Percentiles rank a stretch among this genome's conserved stretches.
Evolutionary conservation across 352 stramenopile genomes (phyloP).

Genomic region (Globisporangium camurandrum): DNA sequence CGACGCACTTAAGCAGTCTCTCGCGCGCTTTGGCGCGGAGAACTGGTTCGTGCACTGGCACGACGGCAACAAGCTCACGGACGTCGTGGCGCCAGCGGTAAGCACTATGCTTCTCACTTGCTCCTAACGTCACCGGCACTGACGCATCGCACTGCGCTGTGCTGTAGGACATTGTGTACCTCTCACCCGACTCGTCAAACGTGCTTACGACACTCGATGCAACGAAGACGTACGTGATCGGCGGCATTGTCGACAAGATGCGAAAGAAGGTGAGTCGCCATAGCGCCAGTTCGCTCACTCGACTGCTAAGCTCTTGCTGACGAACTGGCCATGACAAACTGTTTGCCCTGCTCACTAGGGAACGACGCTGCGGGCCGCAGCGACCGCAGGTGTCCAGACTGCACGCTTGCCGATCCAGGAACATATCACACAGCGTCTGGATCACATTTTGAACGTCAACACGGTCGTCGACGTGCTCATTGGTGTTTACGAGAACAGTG

Average conservation of each 20-base stretch:
- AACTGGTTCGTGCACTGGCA: conserved; percentile 61
- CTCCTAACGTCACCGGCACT: background rate
- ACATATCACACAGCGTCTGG: conserved; percentile 47
- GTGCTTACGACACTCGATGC: conserved; percentile 47
- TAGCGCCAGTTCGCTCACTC: no score
- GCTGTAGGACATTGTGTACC: conserved; percentile 50
- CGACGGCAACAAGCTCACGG: conserved; percentile 20
- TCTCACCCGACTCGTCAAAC: conserved; percentile 68
- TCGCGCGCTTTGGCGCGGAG: conserved; percentile 52
- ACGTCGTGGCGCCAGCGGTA: conserved; percentile 25
- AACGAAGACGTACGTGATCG: conserved; percentile 73
- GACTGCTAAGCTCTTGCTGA: no score
- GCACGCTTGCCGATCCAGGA: conserved; percentile 70
- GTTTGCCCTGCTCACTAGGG: no score
- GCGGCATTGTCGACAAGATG: conserved; percentile 75
- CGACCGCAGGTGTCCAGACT: conserved; percentile 37
- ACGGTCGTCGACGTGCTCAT: conserved; percentile 69
- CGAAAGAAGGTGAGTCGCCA: conserved; percentile 40
- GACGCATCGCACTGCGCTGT: background rate
- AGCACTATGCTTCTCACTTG: conserved; percentile 1
- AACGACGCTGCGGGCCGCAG: conserved; percentile 44
- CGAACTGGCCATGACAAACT: no score
- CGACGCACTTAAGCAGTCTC: conserved; percentile 28
- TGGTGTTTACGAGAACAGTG: conserved; percentile 25
- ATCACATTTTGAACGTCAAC: conserved; percentile 82